A percentile compares a stretch with the other conserved stretches of the same genome.
phyloP scores from a whole-genome alignment of 1,139 yeast species.

The Chernovozyma aurita region DNA sequence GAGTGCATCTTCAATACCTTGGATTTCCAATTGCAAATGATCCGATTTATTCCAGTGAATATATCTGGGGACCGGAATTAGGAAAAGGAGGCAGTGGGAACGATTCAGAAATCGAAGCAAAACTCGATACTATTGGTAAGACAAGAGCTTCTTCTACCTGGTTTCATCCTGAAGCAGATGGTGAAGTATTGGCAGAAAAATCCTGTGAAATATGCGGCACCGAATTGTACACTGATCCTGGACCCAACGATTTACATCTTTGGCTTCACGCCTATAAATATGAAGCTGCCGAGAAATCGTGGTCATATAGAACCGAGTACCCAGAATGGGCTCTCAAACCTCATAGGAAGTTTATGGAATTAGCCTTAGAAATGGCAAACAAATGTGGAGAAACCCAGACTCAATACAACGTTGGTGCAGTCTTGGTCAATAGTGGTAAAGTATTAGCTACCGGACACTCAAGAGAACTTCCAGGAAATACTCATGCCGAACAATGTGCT shows the following conservation, averaged over 20 bases:
- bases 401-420: slow-evolving; percentile 93
- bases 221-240: slow-evolving; percentile 84
- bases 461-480: slow-evolving; percentile 88
- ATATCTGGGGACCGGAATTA: slow-evolving; percentile 65
- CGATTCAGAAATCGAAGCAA: slow-evolving; percentile 37
- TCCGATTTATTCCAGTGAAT: slow-evolving; percentile 68
- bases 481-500: slow-evolving; percentile 98
- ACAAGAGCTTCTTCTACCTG: slow-evolving; percentile 64
- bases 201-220: slow-evolving; percentile 64
- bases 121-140: slow-evolving; percentile 65
- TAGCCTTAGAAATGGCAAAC: slow-evolving; percentile 72
- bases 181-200: slow-evolving; percentile 57
- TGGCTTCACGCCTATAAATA: slow-evolving; percentile 90
- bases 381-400: slow-evolving; percentile 82
- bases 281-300: slow-evolving; percentile 49
- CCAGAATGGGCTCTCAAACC: slow-evolving; percentile 84
- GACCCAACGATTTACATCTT: slow-evolving; percentile 75
- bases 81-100: slow-evolving; percentile 54
- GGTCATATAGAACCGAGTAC: slow-evolving; percentile 75
- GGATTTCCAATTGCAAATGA: slow-evolving; percentile 95
- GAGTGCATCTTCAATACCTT: slow-evolving; percentile 84
- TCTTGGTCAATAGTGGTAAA: slow-evolving; percentile 62
- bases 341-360: slow-evolving; percentile 50
- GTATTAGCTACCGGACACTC: slow-evolving; percentile 80
- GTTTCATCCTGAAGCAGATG: slow-evolving; percentile 53